Evolutionary conservation across 2,329 filamentous ascomycete genomes (phyloP).

Genomic region (Ophiocordyceps polyrhachis-furcata): DNA sequence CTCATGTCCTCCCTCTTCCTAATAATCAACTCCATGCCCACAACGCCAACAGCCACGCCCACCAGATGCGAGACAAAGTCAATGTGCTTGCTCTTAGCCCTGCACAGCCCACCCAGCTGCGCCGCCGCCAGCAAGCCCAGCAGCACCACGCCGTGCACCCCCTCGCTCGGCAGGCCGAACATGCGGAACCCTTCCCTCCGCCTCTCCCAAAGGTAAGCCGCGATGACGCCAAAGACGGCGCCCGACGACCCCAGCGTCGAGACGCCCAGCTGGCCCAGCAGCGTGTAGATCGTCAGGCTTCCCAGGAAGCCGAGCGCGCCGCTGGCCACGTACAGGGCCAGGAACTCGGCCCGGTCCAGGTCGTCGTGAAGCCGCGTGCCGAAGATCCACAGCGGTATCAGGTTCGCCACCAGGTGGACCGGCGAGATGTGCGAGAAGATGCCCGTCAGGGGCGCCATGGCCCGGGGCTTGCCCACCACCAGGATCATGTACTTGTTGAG

Average conservation of each 20-base stretch:
- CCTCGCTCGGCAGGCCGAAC: conserved; percentile 37
- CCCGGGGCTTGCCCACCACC: conserved; percentile 43
- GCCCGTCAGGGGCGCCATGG: conserved; percentile 41
- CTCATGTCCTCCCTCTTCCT: conserved; percentile 2
- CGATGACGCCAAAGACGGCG: conserved; percentile 39
- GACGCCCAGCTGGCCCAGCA: conserved; percentile 23
- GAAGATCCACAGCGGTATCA: conserved; percentile 45
- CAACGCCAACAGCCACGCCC: conserved; percentile 28
- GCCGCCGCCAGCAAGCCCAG: conserved; percentile 30
- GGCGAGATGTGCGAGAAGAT: conserved; percentile 50
- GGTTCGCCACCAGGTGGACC: conserved; percentile 44
- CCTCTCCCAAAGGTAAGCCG: conserved; percentile 43
- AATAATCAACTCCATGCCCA: conserved; percentile 18
- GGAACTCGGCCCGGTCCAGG: conserved; percentile 47
- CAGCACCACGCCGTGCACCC: conserved; percentile 34
- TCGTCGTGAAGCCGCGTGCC: conserved; percentile 52
- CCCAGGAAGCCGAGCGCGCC: conserved; percentile 39
- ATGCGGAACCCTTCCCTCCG: conserved; percentile 36
- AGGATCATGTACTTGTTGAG: conserved; percentile 53
- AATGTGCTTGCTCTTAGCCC: conserved; percentile 20
- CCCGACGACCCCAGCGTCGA: conserved; percentile 50
- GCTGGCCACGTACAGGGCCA: conserved; percentile 44
- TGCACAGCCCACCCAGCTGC: conserved; percentile 28
- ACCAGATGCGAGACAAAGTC: conserved; percentile 35
- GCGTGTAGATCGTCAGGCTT: conserved; percentile 32